Percentiles rank a stretch among this genome's conserved stretches.
Evolutionary conservation across 2,329 filamentous ascomycete species (phyloP).

Genomic region (Nigrograna mackinnonii): DNA sequence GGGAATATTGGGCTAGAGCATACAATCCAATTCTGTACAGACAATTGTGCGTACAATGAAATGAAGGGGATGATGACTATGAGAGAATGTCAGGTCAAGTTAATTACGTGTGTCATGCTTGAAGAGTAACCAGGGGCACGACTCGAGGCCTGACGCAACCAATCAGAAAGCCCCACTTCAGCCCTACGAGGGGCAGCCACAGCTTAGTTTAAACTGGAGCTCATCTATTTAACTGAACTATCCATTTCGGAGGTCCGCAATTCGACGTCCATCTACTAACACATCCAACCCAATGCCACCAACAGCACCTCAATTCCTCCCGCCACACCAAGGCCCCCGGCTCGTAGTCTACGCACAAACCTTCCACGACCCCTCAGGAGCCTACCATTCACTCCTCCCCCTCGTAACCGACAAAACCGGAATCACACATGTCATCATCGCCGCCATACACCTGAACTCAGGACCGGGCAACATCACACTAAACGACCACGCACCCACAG

Average conservation of each 20-base stretch:
- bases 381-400: slow-evolving; percentile 65
- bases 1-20: too few relatives aligned
- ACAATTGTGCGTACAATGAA: too few relatives aligned
- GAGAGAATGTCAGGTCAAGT: too few relatives aligned
- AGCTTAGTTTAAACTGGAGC: too few relatives aligned
- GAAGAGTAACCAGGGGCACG: too few relatives aligned
- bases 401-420: slow-evolving; percentile 62
- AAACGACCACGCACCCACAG: slow-evolving; percentile 76
- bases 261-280: background rate
- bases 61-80: too few relatives aligned
- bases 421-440: slow-evolving; percentile 82
- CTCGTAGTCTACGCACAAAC: slow-evolving; percentile 68
- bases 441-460: slow-evolving; percentile 81
- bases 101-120: too few relatives aligned
- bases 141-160: too few relatives aligned
- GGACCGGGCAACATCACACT: slow-evolving; percentile 70
- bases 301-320: slow-evolving; percentile 32
- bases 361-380: slow-evolving; percentile 57
- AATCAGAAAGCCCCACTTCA: slow-evolving; percentile 17
- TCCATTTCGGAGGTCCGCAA: too few relatives aligned
- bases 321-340: slow-evolving; percentile 39
- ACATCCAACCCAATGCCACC: slow-evolving; percentile 28
- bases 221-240: too few relatives aligned
- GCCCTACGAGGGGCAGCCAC: slow-evolving; percentile 21
- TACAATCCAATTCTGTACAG: too few relatives aligned